Evolutionary conservation across 331 rosid species (phyloP).

Genomic region (Malus hybrid): DNA sequence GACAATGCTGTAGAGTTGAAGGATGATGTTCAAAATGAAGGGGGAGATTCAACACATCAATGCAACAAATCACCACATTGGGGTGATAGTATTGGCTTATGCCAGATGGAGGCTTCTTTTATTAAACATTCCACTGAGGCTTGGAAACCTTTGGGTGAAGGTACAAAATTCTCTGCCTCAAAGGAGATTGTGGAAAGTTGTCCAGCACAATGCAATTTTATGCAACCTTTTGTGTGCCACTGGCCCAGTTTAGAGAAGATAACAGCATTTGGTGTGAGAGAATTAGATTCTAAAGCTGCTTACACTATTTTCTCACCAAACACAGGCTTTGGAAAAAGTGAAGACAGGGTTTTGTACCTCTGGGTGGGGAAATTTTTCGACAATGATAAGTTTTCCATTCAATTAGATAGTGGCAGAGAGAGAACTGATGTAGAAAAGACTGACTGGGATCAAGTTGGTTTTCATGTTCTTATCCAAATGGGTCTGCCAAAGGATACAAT

Average conservation of each 20-base stretch:
- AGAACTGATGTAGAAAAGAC: constrained; percentile 37
- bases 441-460: constrained; percentile 64
- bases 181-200: constrained; percentile 33
- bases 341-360: constrained; percentile 48
- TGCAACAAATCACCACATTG: constrained; percentile 17
- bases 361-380: constrained; percentile 79
- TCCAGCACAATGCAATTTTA: constrained; percentile 11
- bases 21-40: constrained; percentile 27
- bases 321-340: constrained; percentile 25
- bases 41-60: constrained; percentile 25
- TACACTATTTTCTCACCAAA: constrained; percentile 60
- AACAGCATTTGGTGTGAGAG: constrained; percentile 38
- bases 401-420: constrained; percentile 40
- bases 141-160: constrained; percentile 19
- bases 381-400: constrained; percentile 30
- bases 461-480: constrained; percentile 41
- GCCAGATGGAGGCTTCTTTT: constrained; percentile 21
- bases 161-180: constrained; percentile 22
- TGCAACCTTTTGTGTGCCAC: constrained; percentile 40
- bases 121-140: constrained; percentile 30
- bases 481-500: constrained; percentile 56
- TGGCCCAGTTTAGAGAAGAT: constrained; percentile 85
- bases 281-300: constrained; percentile 67
- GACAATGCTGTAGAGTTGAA: constrained; percentile 23
- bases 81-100: constrained; percentile 15